A percentile compares a stretch with the other conserved stretches of the same genome.
Conservation (phyloP, 768 basidiomycete genomes). For the Daedaleopsis sinensis region DNA sequence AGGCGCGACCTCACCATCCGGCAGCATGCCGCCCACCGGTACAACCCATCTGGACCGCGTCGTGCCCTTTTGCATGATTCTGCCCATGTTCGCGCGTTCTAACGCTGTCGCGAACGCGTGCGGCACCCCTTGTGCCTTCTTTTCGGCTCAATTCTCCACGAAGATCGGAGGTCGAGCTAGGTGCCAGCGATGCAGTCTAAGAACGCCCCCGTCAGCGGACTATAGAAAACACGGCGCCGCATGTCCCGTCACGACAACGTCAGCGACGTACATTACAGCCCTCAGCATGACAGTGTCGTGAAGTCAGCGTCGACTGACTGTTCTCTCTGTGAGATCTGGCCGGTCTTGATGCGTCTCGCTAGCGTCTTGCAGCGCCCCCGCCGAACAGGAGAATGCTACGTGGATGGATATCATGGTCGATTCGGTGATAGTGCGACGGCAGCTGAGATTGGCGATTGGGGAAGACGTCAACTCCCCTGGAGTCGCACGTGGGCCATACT, state of each 20-base stretch:
- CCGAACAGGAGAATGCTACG: background rate
- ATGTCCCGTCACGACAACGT: background rate
- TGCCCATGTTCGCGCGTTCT: constrained; percentile 5
- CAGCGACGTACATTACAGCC: background rate
- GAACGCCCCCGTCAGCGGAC: background rate
- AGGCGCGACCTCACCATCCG: background rate
- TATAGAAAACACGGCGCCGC: background rate
- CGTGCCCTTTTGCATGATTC: constrained; percentile 1
- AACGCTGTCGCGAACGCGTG: background rate
- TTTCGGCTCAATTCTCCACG: background rate
- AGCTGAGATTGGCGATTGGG: background rate
- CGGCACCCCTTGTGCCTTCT: background rate
- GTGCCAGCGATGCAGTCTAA: background rate
- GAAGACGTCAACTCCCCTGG: background rate
- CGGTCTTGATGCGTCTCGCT: background rate
- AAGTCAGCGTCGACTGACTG: background rate
- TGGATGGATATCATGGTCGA: background rate
- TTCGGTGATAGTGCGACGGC: background rate
- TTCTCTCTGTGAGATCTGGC: background rate
- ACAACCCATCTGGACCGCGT: constrained; percentile 1
- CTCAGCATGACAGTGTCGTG: background rate
- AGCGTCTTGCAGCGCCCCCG: background rate
- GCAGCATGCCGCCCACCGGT: constrained; percentile 12
- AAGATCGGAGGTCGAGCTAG: background rate
- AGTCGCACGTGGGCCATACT: background rate